Base-by-base conservation (phyloP, 768 basidiomycete species). In the Pleurotus pulmonarius region DNA sequence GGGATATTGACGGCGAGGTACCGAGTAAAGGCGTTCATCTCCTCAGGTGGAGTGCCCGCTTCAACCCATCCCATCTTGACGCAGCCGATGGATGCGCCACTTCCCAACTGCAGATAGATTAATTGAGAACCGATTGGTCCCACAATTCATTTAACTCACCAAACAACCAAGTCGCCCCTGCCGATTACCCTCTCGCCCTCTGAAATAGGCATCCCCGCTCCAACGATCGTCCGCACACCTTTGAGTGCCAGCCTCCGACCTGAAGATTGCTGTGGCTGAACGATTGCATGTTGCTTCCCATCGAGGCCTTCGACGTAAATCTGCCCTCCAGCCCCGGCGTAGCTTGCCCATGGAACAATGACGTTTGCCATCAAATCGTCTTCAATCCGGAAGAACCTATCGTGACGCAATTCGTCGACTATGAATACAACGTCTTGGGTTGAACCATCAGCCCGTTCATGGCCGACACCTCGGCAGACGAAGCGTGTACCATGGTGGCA, bases 351-450 rank as follows among this genome's bases (percentile, higher is more conserved):
- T 1, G 83, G 79, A 12, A 90, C 65, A 39, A 78, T 77, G 44
- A 86, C 72, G 40, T 81, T 75, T 63, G 82, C 60, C 51, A 82
- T 68, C 22, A 89, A 69, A 61, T 87, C 83, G 58, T 86, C 78
- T 40, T 78, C 77, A 13, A 79, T 69, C 56, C 87, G 74, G 13
- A 73, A 70, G 64, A 88, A 88, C 34, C 78, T 74, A 44, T 81
- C 72, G 60, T 88, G 84, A 45, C 76, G 74, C 18, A 76, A 69
- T 63, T 86, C 81, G 61, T 85, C 82, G 26, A 88, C 72, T 49
- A 88, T 68, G 61, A 89, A 89, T 16, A 83, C 80, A 52, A 89
- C 77, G 55, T 88, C 85, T 61, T 89, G 86, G 51, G 79, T 78
- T 9, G 72, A 67, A 11, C 82, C 80, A 56, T 79, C 76, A 58